Conservation (phyloP, 2,329 filamentous ascomycete species). For the Diaporthe humulicola region DNA sequence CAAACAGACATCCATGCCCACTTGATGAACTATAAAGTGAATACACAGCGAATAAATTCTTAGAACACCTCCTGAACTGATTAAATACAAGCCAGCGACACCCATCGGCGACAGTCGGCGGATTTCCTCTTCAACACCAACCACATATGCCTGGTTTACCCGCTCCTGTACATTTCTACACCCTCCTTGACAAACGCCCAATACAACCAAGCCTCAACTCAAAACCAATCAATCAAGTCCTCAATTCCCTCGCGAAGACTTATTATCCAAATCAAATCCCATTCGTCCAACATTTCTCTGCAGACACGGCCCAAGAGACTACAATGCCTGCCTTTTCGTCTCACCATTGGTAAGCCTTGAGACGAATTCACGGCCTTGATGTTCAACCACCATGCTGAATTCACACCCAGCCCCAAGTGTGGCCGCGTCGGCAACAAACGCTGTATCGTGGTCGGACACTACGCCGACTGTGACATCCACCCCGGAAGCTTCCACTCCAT, state of each 20-base stretch:
- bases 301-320: background rate
- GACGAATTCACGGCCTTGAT: background rate
- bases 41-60: background rate
- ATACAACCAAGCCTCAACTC: background rate
- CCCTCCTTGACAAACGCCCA: background rate
- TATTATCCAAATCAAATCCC: background rate
- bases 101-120: background rate
- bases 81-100: background rate
- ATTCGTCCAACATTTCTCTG: background rate
- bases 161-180: fast-evolving
- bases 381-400: background rate
- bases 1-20: background rate
- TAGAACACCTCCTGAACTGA: background rate
- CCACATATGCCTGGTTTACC: background rate
- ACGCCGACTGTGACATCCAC: slow-evolving; percentile 1
- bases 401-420: background rate
- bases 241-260: too few species aligned
- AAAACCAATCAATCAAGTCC: background rate
- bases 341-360: slow-evolving; percentile 32
- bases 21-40: background rate
- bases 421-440: background rate
- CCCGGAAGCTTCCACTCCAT: slow-evolving; percentile 8
- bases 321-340: slow-evolving; percentile 25
- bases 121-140: background rate
- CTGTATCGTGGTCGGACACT: slow-evolving; percentile 17